phyloP scores from a whole-genome alignment of 106 monocot genomes.

The Dendrobium officinale region DNA sequence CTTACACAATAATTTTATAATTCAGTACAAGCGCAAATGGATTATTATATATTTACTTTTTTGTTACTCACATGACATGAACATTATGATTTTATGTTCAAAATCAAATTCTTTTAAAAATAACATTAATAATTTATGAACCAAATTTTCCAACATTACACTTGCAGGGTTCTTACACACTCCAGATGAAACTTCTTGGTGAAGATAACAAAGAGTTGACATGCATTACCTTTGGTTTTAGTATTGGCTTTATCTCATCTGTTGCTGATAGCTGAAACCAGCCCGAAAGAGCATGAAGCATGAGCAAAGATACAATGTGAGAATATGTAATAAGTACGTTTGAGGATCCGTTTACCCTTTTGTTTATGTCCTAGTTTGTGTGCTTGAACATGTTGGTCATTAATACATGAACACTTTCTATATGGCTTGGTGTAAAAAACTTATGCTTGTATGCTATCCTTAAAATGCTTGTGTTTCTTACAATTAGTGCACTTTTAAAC shows the following conservation, averaged over 20 bases:
- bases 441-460: not conserved
- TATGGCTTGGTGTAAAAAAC: not conserved
- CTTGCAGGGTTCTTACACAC: constrained; percentile 51
- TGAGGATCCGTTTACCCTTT: not conserved
- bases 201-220: constrained; percentile 32
- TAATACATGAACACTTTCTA: not conserved
- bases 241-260: constrained; percentile 26
- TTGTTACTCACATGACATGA: too few relatives aligned
- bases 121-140: too few relatives aligned
- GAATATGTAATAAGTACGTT: not conserved
- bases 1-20: too few relatives aligned
- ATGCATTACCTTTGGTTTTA: constrained; percentile 45
- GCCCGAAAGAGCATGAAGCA: too few relatives aligned
- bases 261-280: constrained; percentile 23
- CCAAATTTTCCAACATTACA: too few relatives aligned
- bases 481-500: too few relatives aligned
- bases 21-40: too few relatives aligned
- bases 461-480: too few relatives aligned
- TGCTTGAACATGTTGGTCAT: too few relatives aligned
- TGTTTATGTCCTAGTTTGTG: not conserved
- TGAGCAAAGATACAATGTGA: not conserved
- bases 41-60: too few relatives aligned
- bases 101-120: too few relatives aligned
- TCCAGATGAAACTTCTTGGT: constrained; percentile 43
- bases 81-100: too few relatives aligned